These are phyloP conservation scores for Coniochaeta sp. DNA, from an alignment of 2,329 filamentous ascomycete genomes.

Conservation along the genomic window DNA sequence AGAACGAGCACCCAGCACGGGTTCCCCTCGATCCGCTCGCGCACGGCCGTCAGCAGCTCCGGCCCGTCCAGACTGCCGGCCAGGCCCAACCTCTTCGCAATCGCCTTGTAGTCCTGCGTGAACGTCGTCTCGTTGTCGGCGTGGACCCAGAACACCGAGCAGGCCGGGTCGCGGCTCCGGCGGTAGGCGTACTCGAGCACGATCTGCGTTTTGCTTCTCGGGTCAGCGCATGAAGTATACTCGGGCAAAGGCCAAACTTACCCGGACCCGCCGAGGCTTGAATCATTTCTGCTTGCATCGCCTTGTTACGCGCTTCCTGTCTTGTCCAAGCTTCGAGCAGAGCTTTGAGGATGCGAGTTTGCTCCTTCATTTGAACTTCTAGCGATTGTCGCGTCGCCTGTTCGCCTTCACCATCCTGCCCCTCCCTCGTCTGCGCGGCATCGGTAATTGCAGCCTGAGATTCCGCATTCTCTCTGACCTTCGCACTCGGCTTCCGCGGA, in stretches of 20 bases:
- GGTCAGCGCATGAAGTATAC: conserved; percentile 2
- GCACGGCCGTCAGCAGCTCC: conserved; percentile 12
- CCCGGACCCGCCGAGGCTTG: conserved; percentile 13
- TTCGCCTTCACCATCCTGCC: no score
- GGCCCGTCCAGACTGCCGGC: conserved; percentile 10
- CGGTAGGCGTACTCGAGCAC: conserved; percentile 26
- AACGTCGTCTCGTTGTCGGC: conserved; percentile 25
- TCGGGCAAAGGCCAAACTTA: conserved; percentile 7
- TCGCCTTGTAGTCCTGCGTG: conserved; percentile 20
- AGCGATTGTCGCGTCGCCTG: no score
- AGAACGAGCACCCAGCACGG: conserved; percentile 2
- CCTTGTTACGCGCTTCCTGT: no score
- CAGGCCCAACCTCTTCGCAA: conserved; percentile 20
- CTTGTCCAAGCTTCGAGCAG: no score
- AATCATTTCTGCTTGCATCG: no score
- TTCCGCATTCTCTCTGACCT: no score
- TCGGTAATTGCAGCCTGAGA: no score
- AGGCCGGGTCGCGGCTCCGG: conserved; percentile 13
- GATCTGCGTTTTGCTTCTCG: conserved; percentile 28
- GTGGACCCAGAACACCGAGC: conserved; percentile 30
- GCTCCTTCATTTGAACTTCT: no score
- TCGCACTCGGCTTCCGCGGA: no score
- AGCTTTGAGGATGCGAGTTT: no score
- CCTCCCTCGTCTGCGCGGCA: no score
- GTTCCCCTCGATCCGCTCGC: conserved; percentile 7